These are phyloP conservation scores for Talaromyces verruculosus DNA, from an alignment of 2,329 filamentous ascomycete species.

Conservation along the genomic window DNA sequence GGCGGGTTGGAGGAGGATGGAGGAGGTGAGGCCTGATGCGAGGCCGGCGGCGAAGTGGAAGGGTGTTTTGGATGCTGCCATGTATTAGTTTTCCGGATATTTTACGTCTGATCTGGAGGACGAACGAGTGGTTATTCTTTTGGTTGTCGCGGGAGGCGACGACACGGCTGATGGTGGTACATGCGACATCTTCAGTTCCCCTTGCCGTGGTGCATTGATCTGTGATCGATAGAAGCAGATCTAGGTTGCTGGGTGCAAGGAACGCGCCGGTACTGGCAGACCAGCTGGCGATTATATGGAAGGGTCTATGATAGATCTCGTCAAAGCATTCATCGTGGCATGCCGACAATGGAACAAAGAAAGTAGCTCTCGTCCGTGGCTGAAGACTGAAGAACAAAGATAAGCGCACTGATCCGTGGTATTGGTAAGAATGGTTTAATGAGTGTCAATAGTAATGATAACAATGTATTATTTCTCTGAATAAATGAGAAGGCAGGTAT, in stretches of 20 bases:
- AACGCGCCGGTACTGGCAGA: not conserved
- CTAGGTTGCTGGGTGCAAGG: not conserved
- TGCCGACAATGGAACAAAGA: conserved; percentile 2
- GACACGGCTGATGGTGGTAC: conserved; percentile 10
- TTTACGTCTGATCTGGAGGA: not conserved
- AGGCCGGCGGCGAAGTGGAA: conserved; percentile 90
- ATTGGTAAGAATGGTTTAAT: not conserved
- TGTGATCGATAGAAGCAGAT: not conserved
- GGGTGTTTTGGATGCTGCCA: conserved; percentile 46
- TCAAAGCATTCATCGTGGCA: not conserved
- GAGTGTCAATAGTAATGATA: not conserved
- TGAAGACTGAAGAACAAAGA: not conserved
- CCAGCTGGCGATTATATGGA: not conserved
- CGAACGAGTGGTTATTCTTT: conserved; percentile 17
- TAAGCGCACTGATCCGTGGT: not conserved
- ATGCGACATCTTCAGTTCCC: conserved; percentile 11
- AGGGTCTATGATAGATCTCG: not conserved
- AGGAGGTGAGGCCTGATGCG: conserved; percentile 80
- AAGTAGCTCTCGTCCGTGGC: not conserved
- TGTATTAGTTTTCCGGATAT: not conserved
- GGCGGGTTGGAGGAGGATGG: conserved; percentile 87
- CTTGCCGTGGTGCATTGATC: not conserved
- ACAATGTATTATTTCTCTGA: too few relatives aligned
- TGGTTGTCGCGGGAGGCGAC: conserved; percentile 8
- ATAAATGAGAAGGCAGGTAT: not conserved